These are phyloP conservation scores for Globisporangium spinosum DNA, from an alignment of 352 stramenopile genomes.

Conservation along the genomic window DNA sequence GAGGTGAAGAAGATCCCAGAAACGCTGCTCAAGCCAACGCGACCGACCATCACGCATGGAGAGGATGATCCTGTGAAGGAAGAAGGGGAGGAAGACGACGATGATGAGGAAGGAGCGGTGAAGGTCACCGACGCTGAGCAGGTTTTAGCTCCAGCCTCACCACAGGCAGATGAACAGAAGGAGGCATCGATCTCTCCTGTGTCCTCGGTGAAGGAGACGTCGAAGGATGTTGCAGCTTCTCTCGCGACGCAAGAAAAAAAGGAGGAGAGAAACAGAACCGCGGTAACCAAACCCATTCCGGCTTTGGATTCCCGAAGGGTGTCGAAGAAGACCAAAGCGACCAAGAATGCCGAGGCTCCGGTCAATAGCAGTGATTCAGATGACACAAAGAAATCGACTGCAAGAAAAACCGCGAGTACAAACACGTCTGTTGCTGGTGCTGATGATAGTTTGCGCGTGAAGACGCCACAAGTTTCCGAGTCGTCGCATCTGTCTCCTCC, in stretches of 20 bases:
- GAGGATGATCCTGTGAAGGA: slow-evolving; percentile 9
- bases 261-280: slow-evolving; percentile 2
- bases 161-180: slow-evolving; percentile 16
- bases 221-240: slow-evolving; percentile 1
- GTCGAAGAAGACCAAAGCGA: slow-evolving; percentile 5
- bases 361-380: not conserved
- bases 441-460: slow-evolving; percentile 36
- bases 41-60: slow-evolving; percentile 10
- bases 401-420: not conserved
- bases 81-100: slow-evolving; percentile 10
- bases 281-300: not conserved
- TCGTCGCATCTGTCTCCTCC: slow-evolving; percentile 51
- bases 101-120: slow-evolving; percentile 9
- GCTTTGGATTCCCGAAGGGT: not conserved
- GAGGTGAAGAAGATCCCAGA: slow-evolving; percentile 9
- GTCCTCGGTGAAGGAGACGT: slow-evolving; percentile 17
- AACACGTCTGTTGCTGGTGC: not conserved
- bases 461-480: slow-evolving; percentile 38
- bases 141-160: not conserved
- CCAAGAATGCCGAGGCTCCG: not conserved
- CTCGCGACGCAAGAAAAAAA: not conserved
- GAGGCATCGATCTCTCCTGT: slow-evolving; percentile 21
- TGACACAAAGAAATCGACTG: slow-evolving; percentile 2
- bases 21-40: not conserved
- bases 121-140: slow-evolving; percentile 1